Evolutionary conservation across 176 grass and related monocot genomes (phyloP), one percentile per base, ranked within the genome.

Genomic region (Ensete ventricosum): DNA sequence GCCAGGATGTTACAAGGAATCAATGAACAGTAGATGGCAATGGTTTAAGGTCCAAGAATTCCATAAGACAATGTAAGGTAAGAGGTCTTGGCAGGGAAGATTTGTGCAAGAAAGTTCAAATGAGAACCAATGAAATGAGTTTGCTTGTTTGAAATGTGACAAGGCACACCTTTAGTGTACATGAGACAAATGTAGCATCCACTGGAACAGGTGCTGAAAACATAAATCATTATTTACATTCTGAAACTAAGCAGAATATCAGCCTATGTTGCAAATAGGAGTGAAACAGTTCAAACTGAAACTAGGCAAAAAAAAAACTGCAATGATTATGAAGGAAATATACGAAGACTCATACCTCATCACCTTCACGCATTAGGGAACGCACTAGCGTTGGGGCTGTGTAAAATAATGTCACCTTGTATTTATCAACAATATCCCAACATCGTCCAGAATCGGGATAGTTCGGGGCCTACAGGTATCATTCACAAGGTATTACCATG

Each of bases 361-460:
- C 75, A 81, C 90, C 80, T 80, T 91, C 95, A 73, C 90, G 90
- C 95, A 99, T 99, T 70, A 99, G 90, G 16, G 95, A 93, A 58
- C 95, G 90, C 52, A 99, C 64, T 64, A 99, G 82, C 76, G 95
- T 99, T 77, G 95, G 95, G 74, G 95, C 95, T 57, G 95, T 99
- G 84, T 99, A 99, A 85, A 99, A 99, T 85, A 99, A 84, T 52
- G 95, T 89, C 75, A 99, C 90, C 77, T 86, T 83, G 64, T 87
- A 94, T 84, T 99, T 99, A 76, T 99, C 95, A 64, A 99, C 95
- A 67, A 99, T 89, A 11, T 99, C 90, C 90, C 95, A 99, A 78
- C 81, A 94, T 11, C 95, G 86, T 29, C 95, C 90, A 20, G 90
- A 49, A 81, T 99, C 82, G 73, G 95, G 95, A 53, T 99, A 99